phyloP scores from a whole-genome alignment of 495 filamentous ascomycete species.

The Tetracladium marchalianum region DNA sequence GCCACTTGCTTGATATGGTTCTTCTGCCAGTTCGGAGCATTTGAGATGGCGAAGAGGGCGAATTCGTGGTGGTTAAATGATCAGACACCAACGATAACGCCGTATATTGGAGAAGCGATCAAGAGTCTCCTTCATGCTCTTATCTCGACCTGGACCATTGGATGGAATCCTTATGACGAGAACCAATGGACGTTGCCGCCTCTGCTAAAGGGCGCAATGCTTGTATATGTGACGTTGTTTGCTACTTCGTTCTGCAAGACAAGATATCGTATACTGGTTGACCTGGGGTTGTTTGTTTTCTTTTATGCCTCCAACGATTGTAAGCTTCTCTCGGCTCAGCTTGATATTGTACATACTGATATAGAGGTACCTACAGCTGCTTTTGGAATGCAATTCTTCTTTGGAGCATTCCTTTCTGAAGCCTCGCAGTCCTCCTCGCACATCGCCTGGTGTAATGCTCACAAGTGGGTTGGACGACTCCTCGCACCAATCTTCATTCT shows the following conservation, averaged over 20 bases:
- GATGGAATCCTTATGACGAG: constrained; percentile 49
- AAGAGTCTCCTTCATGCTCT: constrained; percentile 35
- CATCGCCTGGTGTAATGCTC: constrained; percentile 37
- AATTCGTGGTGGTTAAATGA: constrained; percentile 52
- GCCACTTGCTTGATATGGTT: constrained; percentile 49
- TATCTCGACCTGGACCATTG: constrained; percentile 47
- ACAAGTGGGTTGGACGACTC: constrained; percentile 34
- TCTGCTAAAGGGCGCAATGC: constrained; percentile 49
- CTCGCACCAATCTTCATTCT: constrained; percentile 34
- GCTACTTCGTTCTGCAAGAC: constrained; percentile 47
- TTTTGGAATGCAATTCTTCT: constrained; percentile 53
- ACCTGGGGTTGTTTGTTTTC: constrained; percentile 40
- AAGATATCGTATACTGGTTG: constrained; percentile 43
- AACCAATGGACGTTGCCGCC: constrained; percentile 61
- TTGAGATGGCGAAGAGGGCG: constrained; percentile 42
- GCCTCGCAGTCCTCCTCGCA: constrained; percentile 43
- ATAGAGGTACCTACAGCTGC: constrained; percentile 24
- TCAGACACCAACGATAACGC: constrained; percentile 34
- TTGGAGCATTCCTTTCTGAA: constrained; percentile 54
- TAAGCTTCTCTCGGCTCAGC: constrained; percentile 18
- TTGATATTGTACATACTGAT: constrained; percentile 8
- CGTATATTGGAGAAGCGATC: constrained; percentile 27
- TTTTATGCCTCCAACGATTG: constrained; percentile 39
- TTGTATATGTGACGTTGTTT: constrained; percentile 46
- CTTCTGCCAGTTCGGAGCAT: constrained; percentile 48